These are phyloP conservation scores for Paxillus ammoniavirescens DNA, from an alignment of 768 basidiomycete genomes.

Conservation along the genomic window DNA sequence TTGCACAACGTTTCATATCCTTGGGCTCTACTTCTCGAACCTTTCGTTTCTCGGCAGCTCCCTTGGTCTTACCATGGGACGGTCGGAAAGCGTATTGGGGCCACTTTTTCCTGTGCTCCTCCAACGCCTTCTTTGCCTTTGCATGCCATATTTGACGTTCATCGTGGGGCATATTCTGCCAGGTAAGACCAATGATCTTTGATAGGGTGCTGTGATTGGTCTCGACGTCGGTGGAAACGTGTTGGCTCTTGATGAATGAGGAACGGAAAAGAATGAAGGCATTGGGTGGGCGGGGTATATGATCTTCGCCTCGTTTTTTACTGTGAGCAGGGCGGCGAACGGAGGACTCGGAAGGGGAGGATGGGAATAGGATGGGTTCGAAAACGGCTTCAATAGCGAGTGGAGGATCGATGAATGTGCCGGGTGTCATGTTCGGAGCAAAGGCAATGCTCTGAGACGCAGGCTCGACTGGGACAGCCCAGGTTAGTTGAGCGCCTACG, in stretches of 20 bases:
- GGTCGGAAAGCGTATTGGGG: conserved; percentile 77
- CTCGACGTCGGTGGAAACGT: conserved; percentile 75
- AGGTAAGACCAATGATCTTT: conserved; percentile 82
- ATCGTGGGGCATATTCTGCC: conserved; percentile 75
- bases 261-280: conserved; percentile 88
- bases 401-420: conserved; percentile 52
- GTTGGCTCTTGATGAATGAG: conserved; percentile 76
- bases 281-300: conserved; percentile 82
- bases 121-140: conserved; percentile 70
- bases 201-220: conserved; percentile 82
- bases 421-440: conserved; percentile 56
- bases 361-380: conserved; percentile 60
- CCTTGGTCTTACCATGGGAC: conserved; percentile 40
- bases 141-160: conserved; percentile 76
- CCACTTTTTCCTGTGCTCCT: conserved; percentile 69
- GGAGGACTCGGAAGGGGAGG: conserved; percentile 31
- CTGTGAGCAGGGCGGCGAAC: conserved; percentile 52
- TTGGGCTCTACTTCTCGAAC: conserved; percentile 43
- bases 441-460: conserved; percentile 47
- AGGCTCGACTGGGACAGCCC: conserved; percentile 45
- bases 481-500: conserved; percentile 43
- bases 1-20: conserved; percentile 59
- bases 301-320: conserved; percentile 70
- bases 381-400: conserved; percentile 34
- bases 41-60: conserved; percentile 31